Percentiles rank a stretch among this genome's conserved stretches.
phyloP scores from a whole-genome alignment of 768 basidiomycete species.

The Megacollybia marginata region DNA sequence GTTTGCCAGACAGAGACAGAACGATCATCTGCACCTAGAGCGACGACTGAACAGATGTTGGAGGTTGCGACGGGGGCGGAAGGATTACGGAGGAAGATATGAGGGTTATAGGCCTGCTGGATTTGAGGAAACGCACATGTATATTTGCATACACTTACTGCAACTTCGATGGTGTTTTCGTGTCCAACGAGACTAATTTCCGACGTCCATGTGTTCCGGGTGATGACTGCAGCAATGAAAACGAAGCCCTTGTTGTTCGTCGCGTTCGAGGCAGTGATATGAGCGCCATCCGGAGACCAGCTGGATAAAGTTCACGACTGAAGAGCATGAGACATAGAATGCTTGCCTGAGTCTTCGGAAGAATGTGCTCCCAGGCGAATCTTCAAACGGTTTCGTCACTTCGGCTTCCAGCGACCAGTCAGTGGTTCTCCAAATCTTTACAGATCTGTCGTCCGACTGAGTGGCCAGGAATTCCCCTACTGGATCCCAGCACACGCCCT shows the following conservation, averaged over 20 bases:
- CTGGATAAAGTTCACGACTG: constrained; percentile 30
- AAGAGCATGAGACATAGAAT: neutral
- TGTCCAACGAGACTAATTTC: constrained; percentile 95
- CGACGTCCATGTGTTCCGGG: constrained; percentile 80
- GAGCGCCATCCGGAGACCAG: constrained; percentile 92
- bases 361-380: constrained; percentile 92
- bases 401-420: constrained; percentile 86
- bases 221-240: constrained; percentile 95
- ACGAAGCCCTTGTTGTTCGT: constrained; percentile 95
- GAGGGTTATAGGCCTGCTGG: constrained; percentile 83
- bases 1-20: constrained; percentile 97
- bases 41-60: constrained; percentile 88
- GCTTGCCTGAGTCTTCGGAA: constrained; percentile 80
- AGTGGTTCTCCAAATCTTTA: constrained; percentile 93
- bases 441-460: constrained; percentile 91
- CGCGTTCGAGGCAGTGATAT: constrained; percentile 95
- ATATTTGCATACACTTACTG: constrained; percentile 41
- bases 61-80: constrained; percentile 59
- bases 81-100: constrained; percentile 82
- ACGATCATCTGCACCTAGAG: constrained; percentile 89
- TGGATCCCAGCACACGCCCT: constrained; percentile 98
- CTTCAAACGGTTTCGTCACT: constrained; percentile 85
- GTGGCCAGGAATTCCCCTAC: constrained; percentile 98
- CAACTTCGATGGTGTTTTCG: constrained; percentile 94
- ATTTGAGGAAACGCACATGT: constrained; percentile 3